Conservation (phyloP, 768 basidiomycete genomes). For the Leccinum rimulosum region DNA sequence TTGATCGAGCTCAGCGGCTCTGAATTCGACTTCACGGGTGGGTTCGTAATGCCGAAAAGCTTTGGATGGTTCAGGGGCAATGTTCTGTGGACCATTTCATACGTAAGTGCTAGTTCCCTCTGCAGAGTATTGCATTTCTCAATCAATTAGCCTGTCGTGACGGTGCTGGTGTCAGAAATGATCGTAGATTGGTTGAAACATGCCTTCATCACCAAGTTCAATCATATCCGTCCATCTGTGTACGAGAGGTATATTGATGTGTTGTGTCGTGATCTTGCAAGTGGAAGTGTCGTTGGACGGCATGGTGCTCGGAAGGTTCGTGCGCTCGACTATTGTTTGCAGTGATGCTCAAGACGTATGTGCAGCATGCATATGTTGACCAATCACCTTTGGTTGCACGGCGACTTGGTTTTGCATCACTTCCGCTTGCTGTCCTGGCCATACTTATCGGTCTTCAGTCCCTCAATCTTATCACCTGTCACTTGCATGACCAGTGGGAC, state of each 20-base stretch:
- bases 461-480: slow-evolving; percentile 52
- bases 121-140: not conserved
- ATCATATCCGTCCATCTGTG: slow-evolving; percentile 92
- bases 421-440: slow-evolving; percentile 85
- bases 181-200: slow-evolving; percentile 99
- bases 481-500: slow-evolving; percentile 39
- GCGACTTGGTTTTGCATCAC: slow-evolving; percentile 87
- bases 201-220: slow-evolving; percentile 99
- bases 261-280: slow-evolving; percentile 87
- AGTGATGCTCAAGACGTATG: slow-evolving; percentile 3
- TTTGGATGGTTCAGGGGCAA: slow-evolving; percentile 83
- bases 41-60: slow-evolving; percentile 74
- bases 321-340: not conserved
- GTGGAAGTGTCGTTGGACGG: slow-evolving; percentile 69
- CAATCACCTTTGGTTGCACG: slow-evolving; percentile 94
- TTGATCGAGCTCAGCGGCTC: slow-evolving; percentile 91
- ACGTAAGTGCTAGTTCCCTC: slow-evolving; percentile 50
- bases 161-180: slow-evolving; percentile 89
- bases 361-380: slow-evolving; percentile 85
- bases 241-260: slow-evolving; percentile 96
- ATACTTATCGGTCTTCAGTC: slow-evolving; percentile 77
- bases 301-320: slow-evolving; percentile 67
- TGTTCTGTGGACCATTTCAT: slow-evolving; percentile 84
- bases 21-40: slow-evolving; percentile 73
- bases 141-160: slow-evolving; percentile 73